phyloP scores from a whole-genome alignment of 306 rosid genomes.

The Erythrophleum fordii region DNA sequence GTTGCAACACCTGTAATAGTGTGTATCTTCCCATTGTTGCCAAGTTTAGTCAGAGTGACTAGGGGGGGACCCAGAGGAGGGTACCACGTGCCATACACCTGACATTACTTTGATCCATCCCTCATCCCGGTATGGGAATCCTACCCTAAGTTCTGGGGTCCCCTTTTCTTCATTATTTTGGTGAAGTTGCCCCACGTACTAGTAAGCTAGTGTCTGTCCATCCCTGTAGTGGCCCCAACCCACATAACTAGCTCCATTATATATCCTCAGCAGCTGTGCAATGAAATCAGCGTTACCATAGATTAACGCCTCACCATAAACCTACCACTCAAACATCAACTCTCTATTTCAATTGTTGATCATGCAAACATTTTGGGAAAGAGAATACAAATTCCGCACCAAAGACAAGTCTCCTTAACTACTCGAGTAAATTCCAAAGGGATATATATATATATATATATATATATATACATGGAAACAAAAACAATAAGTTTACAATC shows the following conservation, averaged over 20 bases:
- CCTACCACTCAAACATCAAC: too few relatives aligned
- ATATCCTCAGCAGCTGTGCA: too few relatives aligned
- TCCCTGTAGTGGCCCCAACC: neutral
- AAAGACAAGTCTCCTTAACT: neutral
- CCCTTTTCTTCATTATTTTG: neutral
- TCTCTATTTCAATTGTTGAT: neutral
- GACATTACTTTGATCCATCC: neutral
- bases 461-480: neutral
- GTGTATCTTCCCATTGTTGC: too few relatives aligned
- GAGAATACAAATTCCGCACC: neutral
- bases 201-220: neutral
- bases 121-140: neutral
- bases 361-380: neutral
- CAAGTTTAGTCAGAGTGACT: neutral
- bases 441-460: neutral
- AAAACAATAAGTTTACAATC: neutral
- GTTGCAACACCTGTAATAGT: too few relatives aligned
- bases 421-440: neutral
- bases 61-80: neutral
- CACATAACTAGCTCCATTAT: neutral
- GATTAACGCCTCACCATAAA: neutral
- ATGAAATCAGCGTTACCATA: too few relatives aligned
- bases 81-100: slow-evolving; percentile 10
- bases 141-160: neutral
- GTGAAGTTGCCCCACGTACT: neutral